A percentile compares a stretch with the other conserved stretches of the same genome.
These are phyloP conservation scores for Mycena leptocephala DNA, from an alignment of 768 basidiomycete genomes.

Conservation along the genomic window DNA sequence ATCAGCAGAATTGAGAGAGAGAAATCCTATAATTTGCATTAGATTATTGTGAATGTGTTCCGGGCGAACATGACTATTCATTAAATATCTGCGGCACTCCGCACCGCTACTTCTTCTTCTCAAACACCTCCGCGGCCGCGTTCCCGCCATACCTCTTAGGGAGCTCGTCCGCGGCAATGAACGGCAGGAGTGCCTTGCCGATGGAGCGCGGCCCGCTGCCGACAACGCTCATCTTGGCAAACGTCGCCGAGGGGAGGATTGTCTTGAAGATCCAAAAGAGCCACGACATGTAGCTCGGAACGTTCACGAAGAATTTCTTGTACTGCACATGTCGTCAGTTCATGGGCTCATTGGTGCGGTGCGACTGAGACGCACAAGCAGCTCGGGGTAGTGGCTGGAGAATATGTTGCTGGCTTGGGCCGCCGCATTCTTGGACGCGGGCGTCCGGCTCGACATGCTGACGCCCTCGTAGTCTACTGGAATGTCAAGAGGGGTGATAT, in stretches of 20 bases:
- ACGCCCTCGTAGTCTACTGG: constrained; percentile 84
- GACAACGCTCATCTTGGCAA: constrained; percentile 87
- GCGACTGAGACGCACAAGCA: constrained; percentile 65
- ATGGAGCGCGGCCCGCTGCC: constrained; percentile 76
- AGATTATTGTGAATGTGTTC: neutral
- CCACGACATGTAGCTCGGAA: constrained; percentile 84
- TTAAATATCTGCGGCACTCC: neutral
- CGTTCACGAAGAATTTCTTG: constrained; percentile 88
- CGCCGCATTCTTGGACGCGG: constrained; percentile 86
- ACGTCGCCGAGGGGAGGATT: constrained; percentile 78
- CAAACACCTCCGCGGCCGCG: constrained; percentile 53
- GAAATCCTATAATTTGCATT: neutral
- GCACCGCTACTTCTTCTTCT: constrained; percentile 24
- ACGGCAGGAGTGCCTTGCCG: constrained; percentile 70
- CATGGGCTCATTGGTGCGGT: neutral
- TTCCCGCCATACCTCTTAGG: constrained; percentile 83
- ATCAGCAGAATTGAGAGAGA: neutral
- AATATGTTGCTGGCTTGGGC: constrained; percentile 84
- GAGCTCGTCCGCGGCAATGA: constrained; percentile 71
- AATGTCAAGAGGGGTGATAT: neutral
- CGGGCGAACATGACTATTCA: neutral
- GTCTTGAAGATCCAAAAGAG: constrained; percentile 90
- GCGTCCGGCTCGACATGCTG: constrained; percentile 73
- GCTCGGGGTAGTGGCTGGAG: constrained; percentile 84
- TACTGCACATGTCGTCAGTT: constrained; percentile 54